Evolutionary conservation across 2,329 filamentous ascomycete species (phyloP).

Genomic region (Dothistroma septosporum): DNA sequence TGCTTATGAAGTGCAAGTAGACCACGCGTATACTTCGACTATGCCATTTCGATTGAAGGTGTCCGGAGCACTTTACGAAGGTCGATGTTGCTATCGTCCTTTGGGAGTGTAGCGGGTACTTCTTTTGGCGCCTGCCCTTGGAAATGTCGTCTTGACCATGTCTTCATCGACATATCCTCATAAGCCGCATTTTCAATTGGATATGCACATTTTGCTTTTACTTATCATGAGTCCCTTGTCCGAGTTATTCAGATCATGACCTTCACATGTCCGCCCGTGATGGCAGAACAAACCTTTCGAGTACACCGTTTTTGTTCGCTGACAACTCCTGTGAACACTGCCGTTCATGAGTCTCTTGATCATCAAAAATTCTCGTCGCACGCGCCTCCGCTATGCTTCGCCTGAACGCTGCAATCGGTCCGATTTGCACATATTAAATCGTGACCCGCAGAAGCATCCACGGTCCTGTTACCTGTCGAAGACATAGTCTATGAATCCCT

Average conservation of each 20-base stretch:
- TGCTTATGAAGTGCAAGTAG: no score
- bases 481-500: slow-evolving; percentile 3
- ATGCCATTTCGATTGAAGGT: no score
- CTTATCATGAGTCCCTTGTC: background rate
- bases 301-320: background rate
- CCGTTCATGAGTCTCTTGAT: background rate
- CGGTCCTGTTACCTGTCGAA: slow-evolving; percentile 14
- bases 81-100: no score
- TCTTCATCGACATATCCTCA: background rate
- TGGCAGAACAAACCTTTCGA: background rate
- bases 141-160: background rate
- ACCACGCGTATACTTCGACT: no score
- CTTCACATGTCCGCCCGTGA: background rate
- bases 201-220: background rate
- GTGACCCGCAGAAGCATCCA: slow-evolving; percentile 16
- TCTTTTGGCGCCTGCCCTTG: no score
- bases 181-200: background rate
- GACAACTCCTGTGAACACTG: background rate
- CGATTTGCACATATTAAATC: slow-evolving; percentile 12
- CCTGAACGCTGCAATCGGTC: slow-evolving; percentile 4
- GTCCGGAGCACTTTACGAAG: no score
- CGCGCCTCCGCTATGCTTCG: slow-evolving; percentile 16
- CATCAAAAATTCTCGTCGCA: background rate
- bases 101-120: no score
- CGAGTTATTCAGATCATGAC: background rate